Evolutionary conservation across 805 yeast species (phyloP).

Genomic region (Starmerella stellata): DNA sequence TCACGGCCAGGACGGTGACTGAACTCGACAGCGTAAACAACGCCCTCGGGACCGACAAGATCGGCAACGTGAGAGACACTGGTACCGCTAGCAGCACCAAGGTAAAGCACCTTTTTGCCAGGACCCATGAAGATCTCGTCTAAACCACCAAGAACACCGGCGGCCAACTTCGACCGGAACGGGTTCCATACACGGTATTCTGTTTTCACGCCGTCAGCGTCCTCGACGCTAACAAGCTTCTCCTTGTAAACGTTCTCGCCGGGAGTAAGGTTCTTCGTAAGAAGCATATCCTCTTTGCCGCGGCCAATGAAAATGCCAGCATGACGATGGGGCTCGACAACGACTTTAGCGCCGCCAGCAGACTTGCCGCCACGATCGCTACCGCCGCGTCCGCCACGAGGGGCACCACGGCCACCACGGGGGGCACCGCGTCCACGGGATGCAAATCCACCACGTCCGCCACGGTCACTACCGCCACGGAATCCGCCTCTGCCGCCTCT

Average conservation of each 20-base stretch:
- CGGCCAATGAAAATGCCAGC: constrained; percentile 97
- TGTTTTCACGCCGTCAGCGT: constrained; percentile 73
- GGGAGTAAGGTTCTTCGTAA: constrained; percentile 92
- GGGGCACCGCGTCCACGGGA: constrained; percentile 36
- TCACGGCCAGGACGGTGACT: constrained; percentile 99
- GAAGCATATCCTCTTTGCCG: constrained; percentile 96
- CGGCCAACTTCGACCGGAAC: constrained; percentile 98
- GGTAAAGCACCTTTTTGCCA: constrained; percentile 89
- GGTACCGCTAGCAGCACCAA: constrained; percentile 99
- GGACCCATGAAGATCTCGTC: constrained; percentile 95
- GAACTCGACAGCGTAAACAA: constrained; percentile 97
- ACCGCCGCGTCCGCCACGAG: constrained; percentile 41
- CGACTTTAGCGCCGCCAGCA: constrained; percentile 73
- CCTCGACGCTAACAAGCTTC: constrained; percentile 82
- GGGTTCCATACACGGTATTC: constrained; percentile 99
- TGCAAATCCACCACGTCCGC: constrained; percentile 23
- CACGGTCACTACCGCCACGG: constrained; percentile 20
- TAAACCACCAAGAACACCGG: constrained; percentile 99
- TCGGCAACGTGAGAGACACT: constrained; percentile 97
- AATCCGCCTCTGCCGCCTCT: constrained; percentile 23
- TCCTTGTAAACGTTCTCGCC: constrained; percentile 98
- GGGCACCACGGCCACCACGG: constrained; percentile 33
- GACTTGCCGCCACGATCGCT: no score
- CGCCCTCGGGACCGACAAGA: constrained; percentile 97
- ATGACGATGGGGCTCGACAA: constrained; percentile 96